phyloP scores from a whole-genome alignment of 1,139 yeast species.

The Pneumocystis carinii region DNA sequence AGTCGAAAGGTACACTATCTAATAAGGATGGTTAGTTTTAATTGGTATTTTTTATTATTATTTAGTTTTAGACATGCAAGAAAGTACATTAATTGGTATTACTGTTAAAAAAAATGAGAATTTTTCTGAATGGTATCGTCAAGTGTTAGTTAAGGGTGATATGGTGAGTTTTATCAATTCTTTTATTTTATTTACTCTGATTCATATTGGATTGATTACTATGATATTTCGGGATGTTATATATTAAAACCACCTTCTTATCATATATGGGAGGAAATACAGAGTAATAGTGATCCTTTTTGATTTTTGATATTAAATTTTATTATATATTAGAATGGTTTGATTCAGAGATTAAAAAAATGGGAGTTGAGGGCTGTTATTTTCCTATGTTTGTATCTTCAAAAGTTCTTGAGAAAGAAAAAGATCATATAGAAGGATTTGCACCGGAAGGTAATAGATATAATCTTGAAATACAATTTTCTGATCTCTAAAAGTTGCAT shows the following conservation, averaged over 20 bases:
- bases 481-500: slow-evolving; percentile 44
- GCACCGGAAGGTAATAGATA: slow-evolving; percentile 55
- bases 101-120: slow-evolving; percentile 85
- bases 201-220: slow-evolving; percentile 51
- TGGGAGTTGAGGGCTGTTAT: slow-evolving; percentile 89
- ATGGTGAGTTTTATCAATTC: slow-evolving; percentile 30
- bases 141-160: slow-evolving; percentile 88
- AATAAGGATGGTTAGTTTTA: neutral
- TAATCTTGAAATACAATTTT: neutral
- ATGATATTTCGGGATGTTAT: slow-evolving; percentile 97
- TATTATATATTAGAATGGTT: slow-evolving; percentile 38
- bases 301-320: neutral
- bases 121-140: slow-evolving; percentile 95
- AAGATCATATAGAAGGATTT: slow-evolving; percentile 97
- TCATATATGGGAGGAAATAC: slow-evolving; percentile 88
- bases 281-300: slow-evolving; percentile 23
- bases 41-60: slow-evolving; percentile 8
- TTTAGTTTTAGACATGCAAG: slow-evolving; percentile 8
- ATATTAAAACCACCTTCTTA: slow-evolving; percentile 94
- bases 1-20: neutral
- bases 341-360: slow-evolving; percentile 57
- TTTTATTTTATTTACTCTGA: neutral
- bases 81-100: slow-evolving; percentile 88
- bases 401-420: slow-evolving; percentile 85
- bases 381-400: slow-evolving; percentile 98